Percentiles rank a stretch among this genome's conserved stretches.
Evolutionary conservation across 495 filamentous ascomycete genomes (phyloP).

Genomic region (Tetracladium setigerum): DNA sequence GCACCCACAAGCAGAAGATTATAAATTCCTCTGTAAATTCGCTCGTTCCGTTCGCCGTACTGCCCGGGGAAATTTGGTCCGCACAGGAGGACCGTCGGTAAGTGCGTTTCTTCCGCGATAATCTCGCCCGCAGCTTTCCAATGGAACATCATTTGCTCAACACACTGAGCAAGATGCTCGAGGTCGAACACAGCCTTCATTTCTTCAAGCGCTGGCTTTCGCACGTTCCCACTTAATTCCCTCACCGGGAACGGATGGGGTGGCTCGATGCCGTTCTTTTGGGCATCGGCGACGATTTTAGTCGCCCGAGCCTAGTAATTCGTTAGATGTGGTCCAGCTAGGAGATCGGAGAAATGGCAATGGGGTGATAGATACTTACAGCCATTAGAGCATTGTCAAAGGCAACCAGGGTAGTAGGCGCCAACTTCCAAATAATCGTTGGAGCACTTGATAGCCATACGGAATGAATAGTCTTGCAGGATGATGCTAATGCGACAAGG

Average conservation of each 20-base stretch:
- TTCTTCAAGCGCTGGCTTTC: slow-evolving; percentile 7
- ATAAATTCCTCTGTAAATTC: slow-evolving; percentile 14
- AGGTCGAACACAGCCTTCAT: slow-evolving; percentile 12
- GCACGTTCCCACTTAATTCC: slow-evolving; percentile 4
- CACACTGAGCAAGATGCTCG: slow-evolving; percentile 9
- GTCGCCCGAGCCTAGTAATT: not conserved
- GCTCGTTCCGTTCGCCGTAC: slow-evolving; percentile 1
- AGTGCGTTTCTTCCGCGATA: too few species aligned
- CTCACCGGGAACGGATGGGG: too few species aligned
- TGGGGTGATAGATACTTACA: slow-evolving; percentile 6
- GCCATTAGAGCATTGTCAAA: slow-evolving; percentile 16
- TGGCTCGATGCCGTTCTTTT: too few species aligned
- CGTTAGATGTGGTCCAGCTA: not conserved
- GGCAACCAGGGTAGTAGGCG: slow-evolving; percentile 4
- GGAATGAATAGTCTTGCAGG: slow-evolving; percentile 4
- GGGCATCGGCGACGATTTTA: too few species aligned
- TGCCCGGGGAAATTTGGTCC: too few species aligned
- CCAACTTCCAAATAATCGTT: slow-evolving; percentile 12
- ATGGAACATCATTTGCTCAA: slow-evolving; percentile 11
- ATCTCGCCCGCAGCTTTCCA: too few species aligned
- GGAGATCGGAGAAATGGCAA: not conserved
- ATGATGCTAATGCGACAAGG: slow-evolving; percentile 7
- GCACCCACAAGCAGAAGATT: slow-evolving; percentile 10
- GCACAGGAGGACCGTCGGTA: too few species aligned
- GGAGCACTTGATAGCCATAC: slow-evolving; percentile 2